Base-by-base conservation (phyloP, 2,329 filamentous ascomycete genomes). In the Mycocentrospora acerina region DNA sequence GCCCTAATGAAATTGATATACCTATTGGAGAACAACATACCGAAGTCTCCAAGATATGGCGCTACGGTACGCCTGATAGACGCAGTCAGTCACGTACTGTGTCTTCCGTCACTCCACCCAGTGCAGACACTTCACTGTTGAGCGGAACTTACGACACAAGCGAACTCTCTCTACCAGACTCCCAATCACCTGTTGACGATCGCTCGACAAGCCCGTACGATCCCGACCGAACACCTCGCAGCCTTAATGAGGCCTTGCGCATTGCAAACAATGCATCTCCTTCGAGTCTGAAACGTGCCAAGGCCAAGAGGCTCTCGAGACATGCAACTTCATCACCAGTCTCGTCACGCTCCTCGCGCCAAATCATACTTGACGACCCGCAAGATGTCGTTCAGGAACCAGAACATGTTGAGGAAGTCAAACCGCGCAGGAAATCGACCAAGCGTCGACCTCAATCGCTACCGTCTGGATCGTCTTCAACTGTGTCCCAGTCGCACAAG, bases 11-110 rank as follows among this genome's bases (percentile, higher is more conserved):
- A 46, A 70, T 82, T 40, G 77, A 83, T 39, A 70, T 83, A 25
- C 81, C 81, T 7, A 80, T 84, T 50, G 81, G 81, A 16, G 81
- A 82, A 60, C 73, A 71, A 50, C 72, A 73, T 18, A 69, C 63
- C 35, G 59, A 69, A n/a, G 63, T 65, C 11, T 73, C 75, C 4
- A 73, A 70, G 42, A 65, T 66, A 41, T 77, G 73, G 69, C 64
- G 63, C 35, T 60, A 58, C 32, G 62, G 66, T 16, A 66, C 64
- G 11, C 59, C 64, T 30, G 58, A 64, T 15, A 57, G 52, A 34
- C 52, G 40, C 14, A 35, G 27, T 29, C 49, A 56, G 11, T 64
- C 62, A n/a, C 55, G 53, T 29, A 55, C 58, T 18, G 52, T 58
- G 12, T 64, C 65, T 32, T 62, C 64, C 14, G 58, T 61, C 29